A percentile compares a stretch with the other conserved stretches of the same genome.
Evolutionary conservation across 495 filamentous ascomycete genomes (phyloP).

Genomic region (Elasticomyces elasticus): DNA sequence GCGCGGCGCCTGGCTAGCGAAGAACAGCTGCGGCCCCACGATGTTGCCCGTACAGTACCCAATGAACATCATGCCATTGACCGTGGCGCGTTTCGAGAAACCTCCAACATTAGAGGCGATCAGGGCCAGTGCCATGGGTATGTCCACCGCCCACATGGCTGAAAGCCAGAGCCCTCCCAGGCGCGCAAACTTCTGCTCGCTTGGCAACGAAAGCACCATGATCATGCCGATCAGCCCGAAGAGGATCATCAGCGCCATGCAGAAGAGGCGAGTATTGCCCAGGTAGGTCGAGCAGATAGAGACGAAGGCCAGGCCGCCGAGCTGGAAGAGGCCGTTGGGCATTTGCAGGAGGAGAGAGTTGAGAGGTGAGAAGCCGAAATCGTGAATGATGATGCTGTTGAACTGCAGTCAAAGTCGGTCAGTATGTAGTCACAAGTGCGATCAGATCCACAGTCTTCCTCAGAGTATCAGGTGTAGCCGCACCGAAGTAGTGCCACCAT

Average conservation of each 20-base stretch:
- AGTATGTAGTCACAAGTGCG: too few species aligned
- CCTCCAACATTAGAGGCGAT: not conserved
- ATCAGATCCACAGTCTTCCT: too few species aligned
- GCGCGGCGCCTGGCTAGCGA: not conserved
- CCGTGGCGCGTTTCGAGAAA: not conserved
- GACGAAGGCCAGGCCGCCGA: slow-evolving; percentile 44
- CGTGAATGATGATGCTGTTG: slow-evolving; percentile 53
- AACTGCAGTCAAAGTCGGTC: too few species aligned
- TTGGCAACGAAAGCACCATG: not conserved
- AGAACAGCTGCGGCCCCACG: slow-evolving; percentile 1
- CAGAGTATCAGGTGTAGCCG: not conserved
- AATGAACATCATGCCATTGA: not conserved
- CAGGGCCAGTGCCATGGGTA: not conserved
- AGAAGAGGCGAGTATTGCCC: slow-evolving; percentile 19
- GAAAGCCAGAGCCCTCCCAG: not conserved
- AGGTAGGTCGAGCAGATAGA: slow-evolving; percentile 14
- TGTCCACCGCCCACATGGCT: not conserved
- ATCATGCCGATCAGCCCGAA: slow-evolving; percentile 12
- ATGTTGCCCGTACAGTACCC: slow-evolving; percentile 1
- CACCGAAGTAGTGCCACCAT: slow-evolving; percentile 48
- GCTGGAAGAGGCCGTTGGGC: slow-evolving; percentile 53
- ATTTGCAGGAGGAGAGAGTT: slow-evolving; percentile 53
- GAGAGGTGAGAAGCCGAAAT: slow-evolving; percentile 44
- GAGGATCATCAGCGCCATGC: slow-evolving; percentile 21
- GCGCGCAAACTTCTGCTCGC: not conserved